phyloP scores from a whole-genome alignment of 2,329 filamentous ascomycete genomes.

The Botryotinia convoluta region DNA sequence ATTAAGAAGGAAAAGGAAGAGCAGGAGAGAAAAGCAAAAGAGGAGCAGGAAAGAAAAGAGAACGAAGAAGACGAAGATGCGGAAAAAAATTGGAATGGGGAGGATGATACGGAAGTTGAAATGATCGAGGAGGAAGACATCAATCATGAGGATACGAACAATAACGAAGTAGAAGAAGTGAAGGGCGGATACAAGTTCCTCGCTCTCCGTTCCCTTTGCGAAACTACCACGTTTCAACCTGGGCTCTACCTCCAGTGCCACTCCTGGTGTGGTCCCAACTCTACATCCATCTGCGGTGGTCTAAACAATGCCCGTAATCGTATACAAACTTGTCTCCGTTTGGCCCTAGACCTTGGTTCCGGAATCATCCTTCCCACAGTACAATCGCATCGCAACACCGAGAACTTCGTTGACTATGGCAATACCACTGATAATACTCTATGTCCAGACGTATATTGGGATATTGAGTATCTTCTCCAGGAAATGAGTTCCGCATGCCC shows the following conservation, averaged over 20 bases:
- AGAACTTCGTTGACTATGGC: constrained; percentile 17
- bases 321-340: constrained; percentile 30
- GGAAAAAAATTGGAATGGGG: too few species aligned
- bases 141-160: background rate
- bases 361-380: constrained; percentile 29
- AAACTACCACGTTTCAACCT: constrained; percentile 24
- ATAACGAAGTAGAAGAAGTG: background rate
- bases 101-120: background rate
- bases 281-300: constrained; percentile 27
- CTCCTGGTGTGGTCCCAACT: constrained; percentile 22
- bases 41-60: background rate
- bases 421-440: constrained; percentile 6
- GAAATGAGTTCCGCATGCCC: constrained; percentile 24
- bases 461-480: constrained; percentile 21
- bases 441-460: constrained; percentile 25
- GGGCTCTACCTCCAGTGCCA: constrained; percentile 33
- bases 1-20: background rate
- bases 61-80: background rate
- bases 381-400: constrained; percentile 17
- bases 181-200: background rate
- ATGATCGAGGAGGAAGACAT: background rate
- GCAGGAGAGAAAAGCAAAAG: background rate
- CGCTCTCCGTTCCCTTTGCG: constrained; percentile 20
- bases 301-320: constrained; percentile 32
- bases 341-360: constrained; percentile 30